Evolutionary conservation across 2,329 filamentous ascomycete genomes (phyloP).

Genomic region (Furcasterigmium sp.): DNA sequence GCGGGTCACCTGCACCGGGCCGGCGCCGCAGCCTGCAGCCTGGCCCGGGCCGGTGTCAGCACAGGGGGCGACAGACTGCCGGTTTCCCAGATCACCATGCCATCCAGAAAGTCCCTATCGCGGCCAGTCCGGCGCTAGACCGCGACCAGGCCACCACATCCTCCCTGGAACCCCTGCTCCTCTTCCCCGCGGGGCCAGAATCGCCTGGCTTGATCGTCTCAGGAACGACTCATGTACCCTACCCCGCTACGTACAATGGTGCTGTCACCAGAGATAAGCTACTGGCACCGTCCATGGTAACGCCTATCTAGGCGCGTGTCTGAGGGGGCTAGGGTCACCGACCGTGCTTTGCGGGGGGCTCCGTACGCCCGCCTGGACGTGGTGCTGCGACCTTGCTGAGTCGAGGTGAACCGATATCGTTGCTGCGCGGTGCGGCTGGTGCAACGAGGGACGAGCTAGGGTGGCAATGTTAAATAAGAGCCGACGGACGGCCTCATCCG

Average conservation of each 20-base stretch:
- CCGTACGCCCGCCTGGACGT: neutral
- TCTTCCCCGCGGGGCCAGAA: neutral
- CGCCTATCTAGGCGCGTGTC: no score
- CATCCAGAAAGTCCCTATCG: neutral
- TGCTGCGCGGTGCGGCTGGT: neutral
- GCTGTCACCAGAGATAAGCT: neutral
- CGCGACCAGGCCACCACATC: neutral
- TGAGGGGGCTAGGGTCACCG: neutral
- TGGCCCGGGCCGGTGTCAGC: neutral
- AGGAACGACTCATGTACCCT: neutral
- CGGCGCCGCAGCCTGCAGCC: neutral
- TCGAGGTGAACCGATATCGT: neutral
- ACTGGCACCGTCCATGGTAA: no score
- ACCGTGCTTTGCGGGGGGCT: neutral
- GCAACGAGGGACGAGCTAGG: no score
- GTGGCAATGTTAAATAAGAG: neutral
- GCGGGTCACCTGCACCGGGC: neutral
- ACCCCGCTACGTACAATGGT: neutral
- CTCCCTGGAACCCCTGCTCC: neutral
- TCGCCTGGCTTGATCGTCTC: neutral
- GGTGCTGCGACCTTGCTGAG: neutral
- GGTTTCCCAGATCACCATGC: neutral
- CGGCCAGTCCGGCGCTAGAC: neutral
- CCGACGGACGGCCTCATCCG: neutral
- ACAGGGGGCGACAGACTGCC: neutral